These are phyloP conservation scores for Lyophyllum shimeji DNA, from an alignment of 768 basidiomycete genomes.

Conservation along the genomic window DNA sequence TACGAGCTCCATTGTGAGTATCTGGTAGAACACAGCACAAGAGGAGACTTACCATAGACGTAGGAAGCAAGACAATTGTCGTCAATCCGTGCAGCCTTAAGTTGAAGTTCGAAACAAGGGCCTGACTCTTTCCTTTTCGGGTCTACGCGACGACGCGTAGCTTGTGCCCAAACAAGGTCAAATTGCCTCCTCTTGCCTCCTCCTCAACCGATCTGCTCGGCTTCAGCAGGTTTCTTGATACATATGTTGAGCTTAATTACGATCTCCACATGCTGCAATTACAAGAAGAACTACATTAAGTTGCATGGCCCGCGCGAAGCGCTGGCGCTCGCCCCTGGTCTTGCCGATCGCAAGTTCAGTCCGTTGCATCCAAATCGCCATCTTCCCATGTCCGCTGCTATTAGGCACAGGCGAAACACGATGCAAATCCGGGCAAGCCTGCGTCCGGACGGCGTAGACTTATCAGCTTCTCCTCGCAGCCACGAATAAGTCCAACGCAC, in stretches of 20 bases:
- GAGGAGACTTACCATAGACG: constrained; percentile 6
- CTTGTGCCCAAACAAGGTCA: constrained; percentile 16
- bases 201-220: neutral
- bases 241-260: neutral
- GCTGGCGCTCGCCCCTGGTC: neutral
- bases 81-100: constrained; percentile 4
- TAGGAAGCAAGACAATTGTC: neutral
- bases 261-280: neutral
- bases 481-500: neutral
- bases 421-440: no score
- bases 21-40: constrained; percentile 5
- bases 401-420: no score
- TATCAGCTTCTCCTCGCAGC: neutral
- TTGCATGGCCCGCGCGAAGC: neutral
- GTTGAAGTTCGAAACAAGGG: constrained; percentile 13
- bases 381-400: no score
- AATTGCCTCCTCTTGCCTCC: constrained; percentile 2
- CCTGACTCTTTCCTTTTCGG: constrained; percentile 12
- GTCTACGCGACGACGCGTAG: constrained; percentile 17
- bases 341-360: neutral
- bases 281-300: constrained; percentile 7
- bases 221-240: neutral
- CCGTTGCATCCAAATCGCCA: neutral
- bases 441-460: no score
- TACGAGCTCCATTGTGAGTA: constrained; percentile 1